A percentile compares a stretch with the other conserved stretches of the same genome.
Evolutionary conservation across 306 rosid species (phyloP).

Genomic region (Vigna nakashimae): DNA sequence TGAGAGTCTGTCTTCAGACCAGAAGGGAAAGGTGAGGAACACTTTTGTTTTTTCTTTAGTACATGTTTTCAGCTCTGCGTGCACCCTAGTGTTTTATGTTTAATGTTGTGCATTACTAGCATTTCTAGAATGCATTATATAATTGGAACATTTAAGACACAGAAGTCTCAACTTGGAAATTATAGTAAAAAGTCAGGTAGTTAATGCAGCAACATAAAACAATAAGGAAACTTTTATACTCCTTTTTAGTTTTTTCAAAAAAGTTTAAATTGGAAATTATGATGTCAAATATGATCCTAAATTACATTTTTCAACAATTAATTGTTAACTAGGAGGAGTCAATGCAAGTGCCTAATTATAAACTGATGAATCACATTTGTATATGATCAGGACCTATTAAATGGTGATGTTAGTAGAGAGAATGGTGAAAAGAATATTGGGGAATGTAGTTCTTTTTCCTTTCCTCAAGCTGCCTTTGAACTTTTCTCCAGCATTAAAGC

Average conservation of each 20-base stretch:
- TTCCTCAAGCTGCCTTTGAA: slow-evolving; percentile 80
- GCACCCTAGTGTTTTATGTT: slow-evolving; percentile 11
- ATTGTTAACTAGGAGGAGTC: not conserved
- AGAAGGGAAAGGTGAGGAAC: slow-evolving; percentile 63
- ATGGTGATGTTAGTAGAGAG: slow-evolving; percentile 46
- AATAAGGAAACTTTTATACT: slow-evolving; percentile 15
- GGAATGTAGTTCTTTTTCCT: slow-evolving; percentile 66
- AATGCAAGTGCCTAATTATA: slow-evolving; percentile 38
- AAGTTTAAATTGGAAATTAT: not conserved
- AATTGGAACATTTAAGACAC: slow-evolving; percentile 25
- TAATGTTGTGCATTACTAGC: slow-evolving; percentile 5
- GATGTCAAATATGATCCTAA: not conserved
- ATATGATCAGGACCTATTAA: slow-evolving; percentile 59
- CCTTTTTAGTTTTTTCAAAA: not conserved
- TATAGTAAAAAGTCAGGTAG: slow-evolving; percentile 13
- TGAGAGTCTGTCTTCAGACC: slow-evolving; percentile 52
- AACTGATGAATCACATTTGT: slow-evolving; percentile 33
- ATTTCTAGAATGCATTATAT: not conserved
- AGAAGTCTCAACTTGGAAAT: slow-evolving; percentile 25
- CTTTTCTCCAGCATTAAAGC: slow-evolving; percentile 68
- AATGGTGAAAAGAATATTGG: slow-evolving; percentile 51
- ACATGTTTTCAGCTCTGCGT: slow-evolving; percentile 12
- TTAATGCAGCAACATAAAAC: slow-evolving; percentile 26
- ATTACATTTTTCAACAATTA: slow-evolving; percentile 3
- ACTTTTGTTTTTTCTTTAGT: slow-evolving; percentile 21